Base-by-base conservation (phyloP, 441 rosid genomes). In the Adansonia rubrostipa region DNA sequence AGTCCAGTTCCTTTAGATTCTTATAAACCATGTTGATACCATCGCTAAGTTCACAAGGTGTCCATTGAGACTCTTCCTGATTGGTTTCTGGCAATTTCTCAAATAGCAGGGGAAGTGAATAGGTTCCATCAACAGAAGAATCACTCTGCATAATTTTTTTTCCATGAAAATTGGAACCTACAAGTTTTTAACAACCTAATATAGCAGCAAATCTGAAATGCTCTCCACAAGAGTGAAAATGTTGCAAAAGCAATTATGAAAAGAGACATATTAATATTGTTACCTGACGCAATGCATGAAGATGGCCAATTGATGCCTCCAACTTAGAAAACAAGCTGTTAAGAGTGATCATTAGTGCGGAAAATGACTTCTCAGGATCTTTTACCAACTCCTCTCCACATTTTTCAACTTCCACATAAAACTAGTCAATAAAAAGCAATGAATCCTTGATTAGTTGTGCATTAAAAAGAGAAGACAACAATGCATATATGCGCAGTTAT, bases 61-160 rank as follows among this genome's bases (percentile, higher is more conserved):
- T 89, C 95, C 95, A 89, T 84, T 92, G 88, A 66, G 94, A 90
- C 42, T 88, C 90, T 79, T 88, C 95, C 82, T 76, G 89, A 81
- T 84, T 86, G 82, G 88, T 80, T 68, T 86, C 93, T 73, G 93
- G 92, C 15, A 92, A 85, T 73, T 84, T 86, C 84, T 91, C 90
- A 85, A 96, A 91, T 33, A 84, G 82, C 20, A 92, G 88, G 80
- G 89, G 93, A 85, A 85, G 81, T 42, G 92, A 84, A 84, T 80
- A 80, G 79, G 90, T 88, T 82, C 89, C 94, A 73, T 91, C 93
- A 72, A 85, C 79, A 60, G 98, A 84, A 83, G 90, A 86, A 81
- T 85, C 85, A 56, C 82, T 76, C 99, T 96, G 96, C 85, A 84
- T 51, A 82, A 33, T 9, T 42, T 77, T 77, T 77, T 63, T 40